These are phyloP conservation scores for Exophiala sp. DNA, from an alignment of 2,329 filamentous ascomycete genomes.

Conservation along the genomic window DNA sequence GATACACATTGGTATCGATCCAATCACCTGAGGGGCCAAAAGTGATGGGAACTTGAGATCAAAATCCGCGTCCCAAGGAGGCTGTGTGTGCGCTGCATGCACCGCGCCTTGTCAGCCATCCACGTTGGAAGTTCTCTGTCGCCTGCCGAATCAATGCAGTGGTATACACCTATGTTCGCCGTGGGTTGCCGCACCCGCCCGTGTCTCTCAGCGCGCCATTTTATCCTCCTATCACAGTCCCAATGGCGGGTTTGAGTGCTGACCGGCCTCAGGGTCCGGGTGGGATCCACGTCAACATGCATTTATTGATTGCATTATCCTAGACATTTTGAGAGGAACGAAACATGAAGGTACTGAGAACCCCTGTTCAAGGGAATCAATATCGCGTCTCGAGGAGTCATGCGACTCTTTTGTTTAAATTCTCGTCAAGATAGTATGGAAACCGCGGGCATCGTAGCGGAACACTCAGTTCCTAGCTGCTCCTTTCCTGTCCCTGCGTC, in stretches of 20 bases:
- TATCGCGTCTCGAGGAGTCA: not conserved
- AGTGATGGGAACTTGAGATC: too few relatives aligned
- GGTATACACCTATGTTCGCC: too few relatives aligned
- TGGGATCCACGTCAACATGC: not conserved
- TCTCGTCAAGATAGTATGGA: too few relatives aligned
- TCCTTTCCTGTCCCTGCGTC: too few relatives aligned
- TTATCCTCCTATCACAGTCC: slow-evolving; percentile 1
- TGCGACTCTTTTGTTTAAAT: not conserved
- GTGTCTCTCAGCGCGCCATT: not conserved
- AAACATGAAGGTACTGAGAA: too few relatives aligned
- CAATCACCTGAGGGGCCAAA: not conserved
- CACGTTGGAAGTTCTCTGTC: not conserved
- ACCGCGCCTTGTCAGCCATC: not conserved
- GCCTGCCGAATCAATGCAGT: too few relatives aligned
- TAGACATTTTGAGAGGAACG: too few relatives aligned
- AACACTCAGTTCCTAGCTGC: too few relatives aligned
- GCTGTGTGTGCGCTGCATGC: slow-evolving; percentile 1
- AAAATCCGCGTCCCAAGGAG: not conserved
- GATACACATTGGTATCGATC: not conserved
- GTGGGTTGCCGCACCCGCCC: too few relatives aligned
- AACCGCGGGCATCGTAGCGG: not conserved
- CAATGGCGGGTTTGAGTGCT: not conserved
- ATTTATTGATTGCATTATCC: not conserved
- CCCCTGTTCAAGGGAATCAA: too few relatives aligned
- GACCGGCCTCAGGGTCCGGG: not conserved